These are phyloP conservation scores for Salicornia ramosissima DNA, from an alignment of 148 eudicot species.

Conservation along the genomic window DNA sequence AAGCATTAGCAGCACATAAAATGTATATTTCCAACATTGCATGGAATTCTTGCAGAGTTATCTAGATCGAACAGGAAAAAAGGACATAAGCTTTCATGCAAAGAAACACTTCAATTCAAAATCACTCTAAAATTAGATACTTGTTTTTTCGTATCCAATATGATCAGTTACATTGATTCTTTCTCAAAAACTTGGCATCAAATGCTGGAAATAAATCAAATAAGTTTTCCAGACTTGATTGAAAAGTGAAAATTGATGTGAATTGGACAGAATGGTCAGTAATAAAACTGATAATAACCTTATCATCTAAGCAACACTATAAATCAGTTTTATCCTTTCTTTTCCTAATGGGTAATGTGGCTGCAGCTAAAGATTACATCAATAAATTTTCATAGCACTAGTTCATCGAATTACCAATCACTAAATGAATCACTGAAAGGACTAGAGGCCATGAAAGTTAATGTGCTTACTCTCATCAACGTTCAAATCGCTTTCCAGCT, in stretches of 20 bases:
- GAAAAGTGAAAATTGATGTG: not conserved
- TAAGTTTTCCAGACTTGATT: too few species aligned
- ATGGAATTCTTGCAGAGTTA: not conserved
- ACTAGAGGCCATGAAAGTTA: not conserved
- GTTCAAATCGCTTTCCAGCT: constrained; percentile 65
- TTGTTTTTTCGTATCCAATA: not conserved
- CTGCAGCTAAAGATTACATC: not conserved
- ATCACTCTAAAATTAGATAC: not conserved
- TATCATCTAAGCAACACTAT: constrained; percentile 2
- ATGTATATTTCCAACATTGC: not conserved
- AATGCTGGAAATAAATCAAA: too few species aligned
- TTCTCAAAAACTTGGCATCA: too few species aligned
- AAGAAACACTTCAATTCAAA: not conserved
- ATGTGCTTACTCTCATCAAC: constrained; percentile 61
- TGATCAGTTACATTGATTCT: not conserved
- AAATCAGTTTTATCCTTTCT: not conserved
- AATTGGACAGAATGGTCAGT: not conserved
- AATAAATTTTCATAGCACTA: not conserved
- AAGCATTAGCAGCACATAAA: not conserved
- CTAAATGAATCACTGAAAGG: not conserved
- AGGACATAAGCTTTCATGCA: not conserved
- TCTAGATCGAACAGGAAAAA: not conserved
- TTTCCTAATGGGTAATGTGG: not conserved
- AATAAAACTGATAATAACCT: too few species aligned
- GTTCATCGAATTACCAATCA: not conserved